Percentiles rank a stretch among this genome's conserved stretches.
phyloP scores from a whole-genome alignment of 2,329 filamentous ascomycete species.

The Botrytis fabae region DNA sequence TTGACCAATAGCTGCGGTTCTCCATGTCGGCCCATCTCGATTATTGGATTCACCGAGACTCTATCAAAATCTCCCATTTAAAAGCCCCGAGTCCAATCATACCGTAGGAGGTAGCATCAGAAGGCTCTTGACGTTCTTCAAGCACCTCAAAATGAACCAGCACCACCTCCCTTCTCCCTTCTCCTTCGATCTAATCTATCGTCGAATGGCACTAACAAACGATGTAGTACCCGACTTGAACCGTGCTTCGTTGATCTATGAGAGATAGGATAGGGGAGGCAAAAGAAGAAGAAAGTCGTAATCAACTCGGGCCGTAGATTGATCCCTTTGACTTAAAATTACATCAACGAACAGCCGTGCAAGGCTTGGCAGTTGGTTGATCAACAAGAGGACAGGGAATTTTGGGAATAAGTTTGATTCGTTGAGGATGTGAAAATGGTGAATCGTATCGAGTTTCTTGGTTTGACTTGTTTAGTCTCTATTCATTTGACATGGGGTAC shows the following conservation, averaged over 20 bases:
- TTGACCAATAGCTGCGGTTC: neutral
- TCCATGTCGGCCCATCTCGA: neutral
- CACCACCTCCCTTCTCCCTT: neutral
- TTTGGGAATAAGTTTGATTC: neutral
- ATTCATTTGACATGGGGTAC: neutral
- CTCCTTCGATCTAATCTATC: constrained; percentile 1
- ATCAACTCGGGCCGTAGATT: constrained; percentile 16
- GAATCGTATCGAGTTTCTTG: constrained; percentile 9
- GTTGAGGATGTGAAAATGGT: neutral
- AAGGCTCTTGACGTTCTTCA: neutral
- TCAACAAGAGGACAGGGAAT: neutral
- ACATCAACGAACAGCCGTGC: constrained; percentile 3
- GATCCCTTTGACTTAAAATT: constrained; percentile 6
- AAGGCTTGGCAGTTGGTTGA: constrained; percentile 11
- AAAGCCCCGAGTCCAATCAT: neutral
- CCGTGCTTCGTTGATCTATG: neutral
- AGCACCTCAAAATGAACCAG: neutral
- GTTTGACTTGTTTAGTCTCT: neutral
- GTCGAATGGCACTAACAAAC: neutral
- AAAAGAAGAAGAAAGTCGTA: neutral
- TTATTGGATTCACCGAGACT: neutral
- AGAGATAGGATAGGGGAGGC: constrained; percentile 10
- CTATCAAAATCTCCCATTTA: neutral
- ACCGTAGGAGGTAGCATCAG: neutral
- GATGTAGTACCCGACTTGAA: constrained; percentile 14